Conservation (phyloP, 2,329 filamentous ascomycete species). For the Phoma sp. region DNA sequence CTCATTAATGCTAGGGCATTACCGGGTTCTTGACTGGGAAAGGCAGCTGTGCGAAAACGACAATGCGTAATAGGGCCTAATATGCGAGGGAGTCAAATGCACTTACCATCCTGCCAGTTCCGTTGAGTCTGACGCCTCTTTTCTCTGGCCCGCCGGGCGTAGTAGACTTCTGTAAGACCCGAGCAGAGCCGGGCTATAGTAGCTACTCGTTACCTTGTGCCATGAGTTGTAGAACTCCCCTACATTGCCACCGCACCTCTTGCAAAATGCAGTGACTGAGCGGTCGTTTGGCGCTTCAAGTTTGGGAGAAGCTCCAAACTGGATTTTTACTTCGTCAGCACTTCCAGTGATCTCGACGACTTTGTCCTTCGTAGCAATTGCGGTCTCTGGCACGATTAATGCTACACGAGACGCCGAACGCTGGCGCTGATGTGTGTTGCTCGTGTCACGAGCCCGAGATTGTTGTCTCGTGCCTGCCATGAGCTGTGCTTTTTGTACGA, state of each 20-base stretch:
- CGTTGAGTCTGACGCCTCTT: conserved; percentile 36
- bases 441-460: conserved; percentile 29
- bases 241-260: conserved; percentile 32
- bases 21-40: conserved; percentile 36
- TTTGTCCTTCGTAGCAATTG: conserved; percentile 1
- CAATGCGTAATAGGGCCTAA: conserved; percentile 27
- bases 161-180: conserved; percentile 43
- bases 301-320: not conserved
- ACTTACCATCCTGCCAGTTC: conserved; percentile 49
- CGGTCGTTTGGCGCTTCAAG: conserved; percentile 21
- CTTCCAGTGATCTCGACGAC: conserved; percentile 17
- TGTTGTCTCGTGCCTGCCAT: conserved; percentile 34
- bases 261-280: conserved; percentile 40
- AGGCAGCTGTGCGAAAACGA: conserved; percentile 39
- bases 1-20: conserved; percentile 38
- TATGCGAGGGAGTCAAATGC: conserved; percentile 20
- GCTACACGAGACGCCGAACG: conserved; percentile 18
- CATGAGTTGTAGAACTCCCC: conserved; percentile 49
- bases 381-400: conserved; percentile 10
- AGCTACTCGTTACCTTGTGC: conserved; percentile 42
- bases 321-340: conserved; percentile 20
- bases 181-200: conserved; percentile 43
- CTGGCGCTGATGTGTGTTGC: conserved; percentile 16
- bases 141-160: conserved; percentile 31
- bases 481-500: conserved; percentile 3